Percentiles rank a stretch among this genome's conserved stretches.
These are phyloP conservation scores for Halenospora varia DNA, from an alignment of 495 filamentous ascomycete genomes.

Conservation along the genomic window DNA sequence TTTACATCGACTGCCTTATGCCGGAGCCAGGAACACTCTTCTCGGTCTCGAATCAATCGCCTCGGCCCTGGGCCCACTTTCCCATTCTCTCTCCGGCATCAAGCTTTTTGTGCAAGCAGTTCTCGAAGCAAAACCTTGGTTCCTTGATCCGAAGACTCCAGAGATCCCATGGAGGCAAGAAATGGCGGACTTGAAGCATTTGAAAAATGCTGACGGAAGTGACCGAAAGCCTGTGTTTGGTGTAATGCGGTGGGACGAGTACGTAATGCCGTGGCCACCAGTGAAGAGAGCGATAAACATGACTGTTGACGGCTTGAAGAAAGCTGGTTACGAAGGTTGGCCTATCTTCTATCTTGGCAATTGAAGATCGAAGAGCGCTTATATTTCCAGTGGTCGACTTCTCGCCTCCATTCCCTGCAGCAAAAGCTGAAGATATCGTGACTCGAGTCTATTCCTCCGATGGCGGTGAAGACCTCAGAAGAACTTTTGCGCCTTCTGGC, in stretches of 20 bases:
- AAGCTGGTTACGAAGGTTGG: constrained; percentile 46
- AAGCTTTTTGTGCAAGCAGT: constrained; percentile 35
- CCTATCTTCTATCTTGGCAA: no score
- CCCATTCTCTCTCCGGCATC: constrained; percentile 29
- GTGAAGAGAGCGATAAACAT: constrained; percentile 34
- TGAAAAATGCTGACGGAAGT: neutral
- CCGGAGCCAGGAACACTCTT: constrained; percentile 11
- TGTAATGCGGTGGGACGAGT: constrained; percentile 49
- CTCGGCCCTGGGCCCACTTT: constrained; percentile 35
- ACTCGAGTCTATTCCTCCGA: constrained; percentile 40
- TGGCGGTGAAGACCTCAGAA: constrained; percentile 30
- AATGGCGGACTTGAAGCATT: neutral
- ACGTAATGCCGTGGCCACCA: constrained; percentile 57
- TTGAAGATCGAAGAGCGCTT: no score
- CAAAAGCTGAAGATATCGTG: neutral
- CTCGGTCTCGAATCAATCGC: constrained; percentile 33
- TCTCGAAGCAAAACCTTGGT: constrained; percentile 32
- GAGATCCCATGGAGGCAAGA: constrained; percentile 54
- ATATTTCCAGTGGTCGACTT: constrained; percentile 1
- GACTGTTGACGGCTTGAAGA: constrained; percentile 41
- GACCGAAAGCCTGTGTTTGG: constrained; percentile 41
- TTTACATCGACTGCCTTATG: constrained; percentile 45
- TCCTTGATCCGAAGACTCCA: constrained; percentile 53
- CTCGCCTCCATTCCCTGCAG: neutral
- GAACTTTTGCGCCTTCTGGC: constrained; percentile 48